Evolutionary conservation across 1,284 basidiomycete genomes (phyloP), one percentile per base, ranked within the genome.

Genomic region (Ceratobasidium sp.): DNA sequence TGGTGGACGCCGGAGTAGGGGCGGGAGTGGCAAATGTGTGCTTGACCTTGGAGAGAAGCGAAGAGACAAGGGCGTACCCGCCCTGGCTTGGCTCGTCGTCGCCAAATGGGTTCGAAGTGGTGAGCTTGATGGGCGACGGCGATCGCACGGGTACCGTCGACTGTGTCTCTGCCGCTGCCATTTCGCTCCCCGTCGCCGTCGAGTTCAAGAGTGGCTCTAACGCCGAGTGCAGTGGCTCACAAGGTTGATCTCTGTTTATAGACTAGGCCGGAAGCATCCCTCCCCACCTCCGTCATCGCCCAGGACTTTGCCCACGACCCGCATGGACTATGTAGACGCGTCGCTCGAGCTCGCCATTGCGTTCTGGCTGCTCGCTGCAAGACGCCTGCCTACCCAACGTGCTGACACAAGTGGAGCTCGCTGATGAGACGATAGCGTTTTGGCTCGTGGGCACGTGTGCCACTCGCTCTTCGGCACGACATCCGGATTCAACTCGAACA

Each of bases 71-170:
- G 1, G 91, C 89, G 80, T 92, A 93, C 14, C 91, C 92, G 8
- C 92, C 91, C 78, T 92, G 90, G 78, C 93, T 92, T 79, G 91
- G 87, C 81, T 93, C 92, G 80, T 94, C 92, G 79, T 93, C 92
- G 14, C 90, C 89, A 84, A 94, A 94, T 14, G 92, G 92, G 80
- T 94, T 94, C 84, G 56, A 54, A 16, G 68, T 59, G 1, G 68
- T 71, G 14, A 71, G 68, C 11, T 39, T 71, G 13, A 71, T 29
- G 22, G 68, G 68, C 54, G 68, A 71, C n/a, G 59, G 59, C 2
- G 59, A 41, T 8, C 59, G 34, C 14, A 22, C 37, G 14, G 19
- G n/a, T 27, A 4, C 29, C 22, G 16, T 27, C 2, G 51, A 53
- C 37, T 29, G 24, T 34, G 59, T 16, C 4, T 34, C 34, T 29